Evolutionary conservation across 2,329 filamentous ascomycete species (phyloP), one percentile per base, ranked within the genome.

Genomic region (Arthrinium puccinioides): DNA sequence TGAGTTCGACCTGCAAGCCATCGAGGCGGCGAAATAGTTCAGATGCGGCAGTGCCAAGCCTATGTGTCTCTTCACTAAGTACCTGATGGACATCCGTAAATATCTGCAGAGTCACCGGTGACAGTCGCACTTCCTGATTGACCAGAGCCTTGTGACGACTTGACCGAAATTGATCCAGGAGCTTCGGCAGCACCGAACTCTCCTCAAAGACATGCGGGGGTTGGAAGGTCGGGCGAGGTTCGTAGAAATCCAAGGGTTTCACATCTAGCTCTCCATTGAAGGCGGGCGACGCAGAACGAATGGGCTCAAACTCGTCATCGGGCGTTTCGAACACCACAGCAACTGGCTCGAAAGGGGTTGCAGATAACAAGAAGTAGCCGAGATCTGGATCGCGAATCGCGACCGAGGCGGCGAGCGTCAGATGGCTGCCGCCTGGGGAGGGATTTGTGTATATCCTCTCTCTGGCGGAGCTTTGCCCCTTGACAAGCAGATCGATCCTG

Each of bases 31-130:
- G 69, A 61, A 88, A 89, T 6, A 89, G 66, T 49, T 87, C 82
- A 2, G 83, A 76, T 1, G 82, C 84, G 2, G 82, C 84, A 29
- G 74, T 64, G 13, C 83, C 82, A 9, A 89, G 68, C 9, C 69
- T 69, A 47, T 82, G 70, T 0, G 82, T 87, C 57, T 89, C 83
- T 9, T 74, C 71, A 44, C 78, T 78, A 6, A 89, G 66, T 5
- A 84, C 66, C 52, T 82, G 79, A 56, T 90, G 85, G 0, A 79
- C 78, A 41, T 85, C 78, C 20, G 82, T 84, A 46, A 90, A 74
- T 25, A 87, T 69, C 45, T 80, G 74, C 14, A 89, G 67, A 2
- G 82, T 85, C 16, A 82, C 74, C 10, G 82, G 77, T 16, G 80
- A 84, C 16, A 88, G 70, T 41, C 76, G 72, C 37, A 89, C 68